A percentile compares a stretch with the other conserved stretches of the same genome.
Evolutionary conservation across 164 flowering plant genomes (phyloP).

Genomic region (Tetrastigma voinierianum): DNA sequence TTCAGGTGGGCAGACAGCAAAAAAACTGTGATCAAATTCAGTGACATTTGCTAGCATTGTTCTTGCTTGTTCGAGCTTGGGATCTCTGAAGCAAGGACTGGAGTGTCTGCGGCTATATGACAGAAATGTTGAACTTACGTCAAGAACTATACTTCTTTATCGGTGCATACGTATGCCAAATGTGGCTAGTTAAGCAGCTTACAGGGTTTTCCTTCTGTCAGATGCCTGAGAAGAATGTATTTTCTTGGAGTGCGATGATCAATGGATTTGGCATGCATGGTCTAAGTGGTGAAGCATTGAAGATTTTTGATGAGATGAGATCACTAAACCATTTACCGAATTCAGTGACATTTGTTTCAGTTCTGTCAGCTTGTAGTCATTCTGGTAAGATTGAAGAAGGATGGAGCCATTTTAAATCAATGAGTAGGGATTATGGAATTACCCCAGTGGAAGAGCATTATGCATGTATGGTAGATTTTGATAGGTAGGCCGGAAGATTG

Average conservation of each 20-base stretch:
- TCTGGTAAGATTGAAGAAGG: constrained; percentile 63
- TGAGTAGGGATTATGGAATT: constrained; percentile 34
- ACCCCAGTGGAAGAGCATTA: constrained; percentile 54
- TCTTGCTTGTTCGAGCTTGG: constrained; percentile 43
- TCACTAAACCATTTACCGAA: constrained; percentile 17
- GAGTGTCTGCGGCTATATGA: constrained; percentile 50
- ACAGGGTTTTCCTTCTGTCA: constrained; percentile 18
- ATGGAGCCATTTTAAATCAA: constrained; percentile 34
- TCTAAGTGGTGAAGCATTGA: constrained; percentile 14
- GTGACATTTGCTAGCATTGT: constrained; percentile 48
- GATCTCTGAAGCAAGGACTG: constrained; percentile 36
- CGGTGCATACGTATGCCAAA: constrained; percentile 54
- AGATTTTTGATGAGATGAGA: constrained; percentile 22
- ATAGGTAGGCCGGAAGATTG: constrained; percentile 56
- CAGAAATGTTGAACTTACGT: constrained; percentile 29
- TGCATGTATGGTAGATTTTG: constrained; percentile 62
- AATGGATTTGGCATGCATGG: constrained; percentile 29
- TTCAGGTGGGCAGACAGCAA: constrained; percentile 24
- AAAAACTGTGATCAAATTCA: constrained; percentile 32
- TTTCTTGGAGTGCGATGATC: constrained; percentile 32
- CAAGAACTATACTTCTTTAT: constrained; percentile 46
- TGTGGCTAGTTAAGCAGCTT: constrained; percentile 31
- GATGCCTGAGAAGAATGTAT: constrained; percentile 16
- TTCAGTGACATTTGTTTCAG: constrained; percentile 23
- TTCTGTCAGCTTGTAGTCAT: constrained; percentile 44